These are phyloP conservation scores for Serendipita sp. DNA, from an alignment of 768 basidiomycete genomes.

Conservation along the genomic window DNA sequence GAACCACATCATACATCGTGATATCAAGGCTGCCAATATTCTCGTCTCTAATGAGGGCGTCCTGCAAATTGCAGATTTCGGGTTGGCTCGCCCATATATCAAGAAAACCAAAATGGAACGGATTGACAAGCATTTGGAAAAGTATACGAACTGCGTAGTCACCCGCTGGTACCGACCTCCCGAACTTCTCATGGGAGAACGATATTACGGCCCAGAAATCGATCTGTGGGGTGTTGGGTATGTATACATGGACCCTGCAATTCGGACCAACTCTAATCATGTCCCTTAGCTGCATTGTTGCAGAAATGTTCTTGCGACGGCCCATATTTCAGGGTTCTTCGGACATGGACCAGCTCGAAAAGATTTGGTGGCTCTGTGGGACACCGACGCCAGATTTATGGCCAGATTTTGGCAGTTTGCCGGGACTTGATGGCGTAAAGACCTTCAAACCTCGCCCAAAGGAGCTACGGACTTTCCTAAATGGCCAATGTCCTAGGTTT, in stretches of 20 bases:
- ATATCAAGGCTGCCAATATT: conserved; percentile 97
- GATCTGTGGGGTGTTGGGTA: conserved; percentile 98
- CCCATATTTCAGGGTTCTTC: conserved; percentile 80
- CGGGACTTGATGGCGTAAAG: conserved; percentile 67
- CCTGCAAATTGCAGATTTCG: conserved; percentile 89
- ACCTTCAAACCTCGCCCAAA: conserved; percentile 29
- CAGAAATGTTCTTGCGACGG: conserved; percentile 80
- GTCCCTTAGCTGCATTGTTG: conserved; percentile 66
- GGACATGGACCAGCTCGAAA: conserved; percentile 82
- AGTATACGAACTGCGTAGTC: conserved; percentile 92
- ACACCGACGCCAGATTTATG: conserved; percentile 47
- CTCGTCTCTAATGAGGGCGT: conserved; percentile 78
- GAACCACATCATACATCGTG: conserved; percentile 95
- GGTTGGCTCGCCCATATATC: conserved; percentile 66
- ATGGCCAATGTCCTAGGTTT: not conserved
- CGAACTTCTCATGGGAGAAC: conserved; percentile 79
- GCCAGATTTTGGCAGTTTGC: conserved; percentile 60
- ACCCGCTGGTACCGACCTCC: conserved; percentile 93
- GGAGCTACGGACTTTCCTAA: conserved; percentile 29
- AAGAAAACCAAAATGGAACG: conserved; percentile 1
- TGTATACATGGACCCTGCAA: conserved; percentile 17
- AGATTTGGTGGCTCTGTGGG: conserved; percentile 83
- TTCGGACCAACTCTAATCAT: not conserved
- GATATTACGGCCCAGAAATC: conserved; percentile 87
- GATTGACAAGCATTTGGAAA: conserved; percentile 35